phyloP scores from a whole-genome alignment of 1,284 basidiomycete species.

The Xerocomus minutiporus region DNA sequence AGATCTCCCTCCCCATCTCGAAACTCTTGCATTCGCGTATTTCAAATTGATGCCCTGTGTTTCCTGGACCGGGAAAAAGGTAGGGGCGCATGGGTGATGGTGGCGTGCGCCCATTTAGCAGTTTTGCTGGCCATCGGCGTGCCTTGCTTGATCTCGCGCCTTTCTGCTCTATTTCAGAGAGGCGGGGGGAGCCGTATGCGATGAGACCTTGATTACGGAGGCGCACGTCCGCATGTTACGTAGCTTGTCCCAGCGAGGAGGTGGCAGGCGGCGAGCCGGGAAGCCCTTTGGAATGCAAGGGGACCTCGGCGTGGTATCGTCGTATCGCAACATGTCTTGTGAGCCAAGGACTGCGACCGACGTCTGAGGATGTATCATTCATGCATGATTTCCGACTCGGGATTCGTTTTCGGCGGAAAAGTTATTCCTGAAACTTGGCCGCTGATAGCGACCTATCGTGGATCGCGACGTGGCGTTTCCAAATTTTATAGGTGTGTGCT shows the following conservation, averaged over 20 bases:
- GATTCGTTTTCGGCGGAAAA: background rate
- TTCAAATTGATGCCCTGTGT: conserved; percentile 17
- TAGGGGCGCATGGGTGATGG: background rate
- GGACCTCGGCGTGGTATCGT: background rate
- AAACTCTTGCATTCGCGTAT: conserved; percentile 21
- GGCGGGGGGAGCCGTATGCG: background rate
- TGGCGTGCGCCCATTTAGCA: background rate
- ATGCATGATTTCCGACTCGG: background rate
- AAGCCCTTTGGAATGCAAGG: background rate
- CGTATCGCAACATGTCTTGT: background rate
- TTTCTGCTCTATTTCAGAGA: background rate
- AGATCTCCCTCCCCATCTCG: background rate
- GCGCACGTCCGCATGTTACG: background rate
- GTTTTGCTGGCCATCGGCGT: background rate
- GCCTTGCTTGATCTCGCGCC: background rate
- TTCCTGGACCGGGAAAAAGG: background rate
- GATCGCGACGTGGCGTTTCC: background rate
- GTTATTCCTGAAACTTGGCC: background rate
- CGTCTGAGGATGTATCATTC: background rate
- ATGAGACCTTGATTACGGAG: background rate
- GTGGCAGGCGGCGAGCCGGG: background rate
- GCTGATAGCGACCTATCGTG: background rate
- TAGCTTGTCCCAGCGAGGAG: background rate
- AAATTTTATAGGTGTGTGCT: background rate
- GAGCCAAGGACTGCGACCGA: background rate